Percentiles rank a stretch among this genome's conserved stretches.
These are phyloP conservation scores for Mucor irregularis DNA, from an alignment of 371 early-diverging fungal genomes.

Conservation along the genomic window DNA sequence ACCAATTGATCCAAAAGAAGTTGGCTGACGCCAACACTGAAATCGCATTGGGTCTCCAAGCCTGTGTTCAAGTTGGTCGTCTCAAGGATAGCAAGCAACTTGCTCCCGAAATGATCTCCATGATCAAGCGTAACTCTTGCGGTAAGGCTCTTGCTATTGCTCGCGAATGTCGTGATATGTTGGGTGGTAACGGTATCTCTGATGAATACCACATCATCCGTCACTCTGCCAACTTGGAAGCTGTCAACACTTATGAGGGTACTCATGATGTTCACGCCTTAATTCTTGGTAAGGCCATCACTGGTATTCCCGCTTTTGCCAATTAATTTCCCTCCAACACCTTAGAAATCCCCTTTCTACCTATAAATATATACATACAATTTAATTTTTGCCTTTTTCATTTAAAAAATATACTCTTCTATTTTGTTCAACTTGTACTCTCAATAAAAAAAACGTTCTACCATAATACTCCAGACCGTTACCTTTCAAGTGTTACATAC, in stretches of 20 bases:
- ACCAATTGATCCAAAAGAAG: slow-evolving; percentile 97
- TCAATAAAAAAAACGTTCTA: too few species aligned
- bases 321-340: too few species aligned
- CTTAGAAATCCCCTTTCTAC: too few species aligned
- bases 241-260: slow-evolving; percentile 97
- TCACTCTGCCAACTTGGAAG: slow-evolving; percentile 94
- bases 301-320: slow-evolving; percentile 85
- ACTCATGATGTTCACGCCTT: slow-evolving; percentile 96
- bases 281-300: slow-evolving; percentile 94
- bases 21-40: slow-evolving; percentile 95
- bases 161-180: slow-evolving; percentile 83
- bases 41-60: slow-evolving; percentile 90
- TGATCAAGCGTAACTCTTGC: slow-evolving; percentile 96
- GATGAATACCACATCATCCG: slow-evolving; percentile 98
- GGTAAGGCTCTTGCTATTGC: slow-evolving; percentile 95
- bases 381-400: too few species aligned
- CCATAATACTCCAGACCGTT: too few species aligned
- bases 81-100: slow-evolving; percentile 88
- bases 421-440: too few species aligned
- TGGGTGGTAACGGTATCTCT: slow-evolving; percentile 94
- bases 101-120: slow-evolving; percentile 95
- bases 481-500: too few species aligned
- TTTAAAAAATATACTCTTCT: too few species aligned
- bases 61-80: slow-evolving; percentile 91
- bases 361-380: too few species aligned